Conservation (phyloP, 371 early-diverging fungal species). For the Quaeritorhiza haematococci region DNA sequence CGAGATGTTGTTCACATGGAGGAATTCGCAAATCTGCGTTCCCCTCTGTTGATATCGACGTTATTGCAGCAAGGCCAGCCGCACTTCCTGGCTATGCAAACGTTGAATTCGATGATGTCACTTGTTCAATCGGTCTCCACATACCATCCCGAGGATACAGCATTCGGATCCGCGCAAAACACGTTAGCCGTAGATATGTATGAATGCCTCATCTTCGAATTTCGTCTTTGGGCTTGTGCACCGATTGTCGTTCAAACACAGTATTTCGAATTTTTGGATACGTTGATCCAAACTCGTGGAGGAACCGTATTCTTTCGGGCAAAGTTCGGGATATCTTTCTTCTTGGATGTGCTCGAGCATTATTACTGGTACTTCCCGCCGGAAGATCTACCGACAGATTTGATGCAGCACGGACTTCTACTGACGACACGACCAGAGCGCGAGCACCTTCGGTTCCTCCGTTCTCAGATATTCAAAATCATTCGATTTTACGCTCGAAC, state of each 20-base stretch:
- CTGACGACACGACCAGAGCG: background rate
- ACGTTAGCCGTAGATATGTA: no score
- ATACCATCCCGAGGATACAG: no score
- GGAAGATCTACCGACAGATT: no score
- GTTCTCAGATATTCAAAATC: background rate
- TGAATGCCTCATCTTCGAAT: slow-evolving; percentile 35
- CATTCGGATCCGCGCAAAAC: no score
- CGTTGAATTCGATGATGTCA: slow-evolving; percentile 27
- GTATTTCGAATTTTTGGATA: slow-evolving; percentile 34
- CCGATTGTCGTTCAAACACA: slow-evolving; percentile 33
- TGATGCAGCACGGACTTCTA: no score
- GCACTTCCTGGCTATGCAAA: slow-evolving; percentile 27
- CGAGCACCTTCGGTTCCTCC: background rate
- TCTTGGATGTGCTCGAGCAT: slow-evolving; percentile 36
- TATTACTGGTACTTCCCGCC: slow-evolving; percentile 39
- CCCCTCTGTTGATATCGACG: slow-evolving; percentile 33
- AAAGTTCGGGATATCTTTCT: slow-evolving; percentile 34
- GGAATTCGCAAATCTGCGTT: slow-evolving; percentile 27
- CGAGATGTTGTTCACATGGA: slow-evolving; percentile 33
- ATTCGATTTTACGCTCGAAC: background rate
- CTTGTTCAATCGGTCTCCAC: slow-evolving; percentile 15
- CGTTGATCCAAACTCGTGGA: background rate
- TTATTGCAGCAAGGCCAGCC: slow-evolving; percentile 40
- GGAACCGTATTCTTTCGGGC: slow-evolving; percentile 23
- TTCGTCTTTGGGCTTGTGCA: slow-evolving; percentile 40